Evolutionary conservation across 768 basidiomycete species (phyloP).

Genomic region (Leccinum disarticulatum): DNA sequence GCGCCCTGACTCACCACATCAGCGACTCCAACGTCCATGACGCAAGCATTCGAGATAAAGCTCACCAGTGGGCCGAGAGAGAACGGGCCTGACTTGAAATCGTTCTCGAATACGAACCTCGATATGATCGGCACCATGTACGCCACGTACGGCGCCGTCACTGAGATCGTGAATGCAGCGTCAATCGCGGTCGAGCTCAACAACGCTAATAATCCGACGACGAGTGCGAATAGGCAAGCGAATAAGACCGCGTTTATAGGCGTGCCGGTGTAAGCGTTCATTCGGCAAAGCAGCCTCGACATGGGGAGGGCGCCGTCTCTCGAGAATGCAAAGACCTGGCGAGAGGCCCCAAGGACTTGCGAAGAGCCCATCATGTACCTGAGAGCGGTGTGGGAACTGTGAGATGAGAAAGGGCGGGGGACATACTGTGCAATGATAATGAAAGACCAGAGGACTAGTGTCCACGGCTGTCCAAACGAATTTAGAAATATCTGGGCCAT

Average conservation of each 20-base stretch:
- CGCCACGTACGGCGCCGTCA: background rate
- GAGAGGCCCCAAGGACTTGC: background rate
- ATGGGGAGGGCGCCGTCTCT: background rate
- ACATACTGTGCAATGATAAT: slow-evolving; percentile 48
- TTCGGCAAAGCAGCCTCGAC: background rate
- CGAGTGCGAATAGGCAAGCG: background rate
- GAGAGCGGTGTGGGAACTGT: background rate
- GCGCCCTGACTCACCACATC: background rate
- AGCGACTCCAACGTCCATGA: background rate
- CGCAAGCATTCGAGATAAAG: background rate
- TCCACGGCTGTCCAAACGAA: slow-evolving; percentile 41
- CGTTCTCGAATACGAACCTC: background rate
- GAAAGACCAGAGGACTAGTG: slow-evolving; percentile 52
- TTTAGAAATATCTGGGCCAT: slow-evolving; percentile 43
- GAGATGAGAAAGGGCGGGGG: background rate
- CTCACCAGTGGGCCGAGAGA: background rate
- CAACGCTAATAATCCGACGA: background rate
- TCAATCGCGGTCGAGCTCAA: background rate
- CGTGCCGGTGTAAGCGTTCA: background rate
- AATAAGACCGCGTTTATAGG: background rate
- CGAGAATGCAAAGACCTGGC: background rate
- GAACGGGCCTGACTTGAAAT: background rate
- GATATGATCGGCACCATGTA: background rate
- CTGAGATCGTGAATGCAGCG: background rate
- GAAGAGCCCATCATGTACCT: slow-evolving; percentile 35